Conservation (phyloP, 2,329 filamentous ascomycete genomes). For the Paraphoma sp. region DNA sequence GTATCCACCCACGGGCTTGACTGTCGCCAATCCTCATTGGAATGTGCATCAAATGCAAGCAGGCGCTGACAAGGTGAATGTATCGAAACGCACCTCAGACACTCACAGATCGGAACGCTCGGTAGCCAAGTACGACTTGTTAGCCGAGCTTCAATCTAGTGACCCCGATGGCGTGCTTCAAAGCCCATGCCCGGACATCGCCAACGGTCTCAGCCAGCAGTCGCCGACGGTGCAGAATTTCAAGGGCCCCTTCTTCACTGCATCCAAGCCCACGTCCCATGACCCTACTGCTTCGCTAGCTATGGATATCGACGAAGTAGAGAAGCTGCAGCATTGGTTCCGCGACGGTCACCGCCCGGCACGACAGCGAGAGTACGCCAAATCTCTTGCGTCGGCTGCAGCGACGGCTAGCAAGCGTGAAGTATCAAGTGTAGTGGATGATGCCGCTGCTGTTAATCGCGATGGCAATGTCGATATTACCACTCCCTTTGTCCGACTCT, state of each 20-base stretch:
- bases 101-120: background rate
- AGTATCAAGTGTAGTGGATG: constrained; percentile 19
- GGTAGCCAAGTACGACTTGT: background rate
- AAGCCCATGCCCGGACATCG: constrained; percentile 23
- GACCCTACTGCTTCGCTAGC: constrained; percentile 34
- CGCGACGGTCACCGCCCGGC: constrained; percentile 35
- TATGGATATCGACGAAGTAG: constrained; percentile 33
- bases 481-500: constrained; percentile 49
- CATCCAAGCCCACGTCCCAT: constrained; percentile 34
- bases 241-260: constrained; percentile 47
- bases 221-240: constrained; percentile 43
- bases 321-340: constrained; percentile 53
- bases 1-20: constrained; percentile 21
- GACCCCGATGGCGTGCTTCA: constrained; percentile 32
- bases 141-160: constrained; percentile 30
- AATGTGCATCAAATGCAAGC: background rate
- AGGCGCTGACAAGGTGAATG: background rate
- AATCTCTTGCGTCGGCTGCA: constrained; percentile 29
- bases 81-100: background rate
- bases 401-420: constrained; percentile 7
- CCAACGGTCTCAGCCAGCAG: constrained; percentile 31
- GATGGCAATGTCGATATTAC: constrained; percentile 32
- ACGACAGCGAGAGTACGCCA: constrained; percentile 34
- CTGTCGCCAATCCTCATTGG: constrained; percentile 31
- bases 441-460: constrained; percentile 1